A percentile compares a stretch with the other conserved stretches of the same genome.
Conservation (phyloP, 352 stramenopile genomes). For the Phytophthora pinifolia region DNA sequence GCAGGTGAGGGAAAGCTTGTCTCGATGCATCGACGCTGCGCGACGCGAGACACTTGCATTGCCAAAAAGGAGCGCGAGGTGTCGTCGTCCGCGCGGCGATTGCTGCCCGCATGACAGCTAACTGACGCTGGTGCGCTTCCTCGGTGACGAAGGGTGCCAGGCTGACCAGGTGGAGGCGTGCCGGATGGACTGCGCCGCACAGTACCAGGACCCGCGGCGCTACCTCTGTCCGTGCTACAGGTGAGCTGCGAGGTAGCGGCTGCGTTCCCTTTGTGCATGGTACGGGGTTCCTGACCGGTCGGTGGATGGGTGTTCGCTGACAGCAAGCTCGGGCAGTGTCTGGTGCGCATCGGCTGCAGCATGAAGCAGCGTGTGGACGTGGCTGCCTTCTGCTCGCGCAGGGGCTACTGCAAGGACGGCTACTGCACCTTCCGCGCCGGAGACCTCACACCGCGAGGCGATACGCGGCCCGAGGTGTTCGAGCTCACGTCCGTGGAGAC, state of each 20-base stretch:
- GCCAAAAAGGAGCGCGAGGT: constrained; percentile 9
- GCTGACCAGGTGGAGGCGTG: constrained; percentile 48
- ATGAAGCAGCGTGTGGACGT: constrained; percentile 66
- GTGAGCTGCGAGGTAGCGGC: constrained; percentile 19
- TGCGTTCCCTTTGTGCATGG: constrained; percentile 6
- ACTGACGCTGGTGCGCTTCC: constrained; percentile 1
- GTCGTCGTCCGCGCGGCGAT: constrained; percentile 1
- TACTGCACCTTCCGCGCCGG: constrained; percentile 67
- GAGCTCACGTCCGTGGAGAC: constrained; percentile 50
- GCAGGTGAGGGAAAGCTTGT: constrained; percentile 15
- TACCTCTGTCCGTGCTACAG: constrained; percentile 78
- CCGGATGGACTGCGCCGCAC: constrained; percentile 44
- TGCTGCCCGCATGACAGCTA: constrained; percentile 1
- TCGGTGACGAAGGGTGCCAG: constrained; percentile 39
- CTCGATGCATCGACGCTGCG: constrained; percentile 1
- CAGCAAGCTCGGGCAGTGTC: constrained; percentile 67
- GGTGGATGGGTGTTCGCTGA: constrained; percentile 4
- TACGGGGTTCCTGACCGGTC: constrained; percentile 6
- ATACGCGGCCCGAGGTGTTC: constrained; percentile 65
- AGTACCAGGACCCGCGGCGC: constrained; percentile 57
- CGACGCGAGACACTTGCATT: constrained; percentile 11
- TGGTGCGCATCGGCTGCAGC: constrained; percentile 63
- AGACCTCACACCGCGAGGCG: constrained; percentile 54
- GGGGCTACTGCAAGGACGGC: constrained; percentile 80
- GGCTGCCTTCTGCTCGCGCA: constrained; percentile 66